phyloP scores from a whole-genome alignment of 495 filamentous ascomycete genomes.

The Margaritispora aquatica region DNA sequence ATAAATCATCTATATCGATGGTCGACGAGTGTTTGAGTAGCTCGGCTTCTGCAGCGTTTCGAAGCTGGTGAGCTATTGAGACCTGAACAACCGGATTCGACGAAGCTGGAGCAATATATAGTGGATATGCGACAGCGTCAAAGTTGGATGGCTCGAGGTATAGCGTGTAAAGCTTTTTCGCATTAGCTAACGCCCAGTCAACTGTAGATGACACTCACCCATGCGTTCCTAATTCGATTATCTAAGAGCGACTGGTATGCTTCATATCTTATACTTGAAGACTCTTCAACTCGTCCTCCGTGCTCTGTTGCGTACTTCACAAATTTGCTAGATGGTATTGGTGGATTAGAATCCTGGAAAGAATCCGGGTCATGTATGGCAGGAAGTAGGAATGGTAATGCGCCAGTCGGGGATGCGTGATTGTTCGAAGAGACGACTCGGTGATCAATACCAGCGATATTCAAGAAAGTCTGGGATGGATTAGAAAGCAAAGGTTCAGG shows the following conservation, averaged over 20 bases:
- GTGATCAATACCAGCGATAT: conserved; percentile 66
- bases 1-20: conserved; percentile 58
- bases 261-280: conserved; percentile 56
- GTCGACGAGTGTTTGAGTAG: conserved; percentile 56
- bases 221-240: conserved; percentile 74
- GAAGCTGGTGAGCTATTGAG: conserved; percentile 55
- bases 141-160: conserved; percentile 69
- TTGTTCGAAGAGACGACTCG: conserved; percentile 72
- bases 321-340: conserved; percentile 61
- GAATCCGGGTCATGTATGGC: conserved; percentile 26
- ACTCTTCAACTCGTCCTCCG: conserved; percentile 42
- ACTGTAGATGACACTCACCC: conserved; percentile 46
- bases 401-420: conserved; percentile 84
- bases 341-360: conserved; percentile 22
- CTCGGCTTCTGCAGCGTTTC: conserved; percentile 63
- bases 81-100: conserved; percentile 54
- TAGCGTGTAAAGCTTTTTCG: conserved; percentile 64
- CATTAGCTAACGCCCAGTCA: neutral
- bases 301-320: conserved; percentile 59
- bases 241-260: conserved; percentile 81
- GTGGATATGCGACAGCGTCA: conserved; percentile 49
- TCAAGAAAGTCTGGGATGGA: conserved; percentile 71
- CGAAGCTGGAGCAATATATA: conserved; percentile 64
- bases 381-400: conserved; percentile 81
- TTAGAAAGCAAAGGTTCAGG: neutral